Evolutionary conservation across 305 asterid genomes (phyloP).

Genomic region (Fraxinus floribunda): DNA sequence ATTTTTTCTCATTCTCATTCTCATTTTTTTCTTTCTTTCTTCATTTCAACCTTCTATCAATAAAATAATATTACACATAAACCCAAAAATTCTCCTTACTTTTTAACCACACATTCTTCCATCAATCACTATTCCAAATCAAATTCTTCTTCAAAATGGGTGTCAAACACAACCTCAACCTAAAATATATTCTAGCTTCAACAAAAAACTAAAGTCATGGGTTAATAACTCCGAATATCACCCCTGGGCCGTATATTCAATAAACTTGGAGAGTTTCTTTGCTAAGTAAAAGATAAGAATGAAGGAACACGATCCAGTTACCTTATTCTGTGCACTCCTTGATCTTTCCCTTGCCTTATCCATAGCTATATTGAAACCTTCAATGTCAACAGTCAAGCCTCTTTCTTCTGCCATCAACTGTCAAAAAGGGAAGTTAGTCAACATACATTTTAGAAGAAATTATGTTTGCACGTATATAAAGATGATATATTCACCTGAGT

Average conservation of each 20-base stretch:
- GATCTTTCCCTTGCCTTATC: constrained; percentile 87
- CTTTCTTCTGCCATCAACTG: constrained; percentile 98
- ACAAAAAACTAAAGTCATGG: not conserved
- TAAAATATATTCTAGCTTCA: constrained; percentile 6
- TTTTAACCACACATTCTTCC: too few relatives aligned
- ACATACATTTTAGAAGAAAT: constrained; percentile 6
- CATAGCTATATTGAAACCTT: constrained; percentile 74
- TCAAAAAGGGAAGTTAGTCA: constrained; percentile 26
- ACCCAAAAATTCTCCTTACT: too few relatives aligned
- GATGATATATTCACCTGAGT: constrained; percentile 66
- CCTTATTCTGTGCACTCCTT: constrained; percentile 93
- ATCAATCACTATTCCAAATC: too few relatives aligned
- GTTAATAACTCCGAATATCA: not conserved
- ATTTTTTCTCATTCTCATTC: too few relatives aligned
- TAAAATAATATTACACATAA: too few relatives aligned
- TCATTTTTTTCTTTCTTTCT: too few relatives aligned
- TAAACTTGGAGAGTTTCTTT: not conserved
- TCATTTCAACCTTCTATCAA: too few relatives aligned
- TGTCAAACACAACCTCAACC: too few relatives aligned
- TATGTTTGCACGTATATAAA: not conserved
- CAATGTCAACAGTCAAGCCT: constrained; percentile 76
- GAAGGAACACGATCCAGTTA: constrained; percentile 26
- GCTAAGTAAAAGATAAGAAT: not conserved
- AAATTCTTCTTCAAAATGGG: too few relatives aligned
- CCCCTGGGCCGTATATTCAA: not conserved